Base-by-base conservation (phyloP, 305 asterid genomes). In the Galium porrigens region DNA sequence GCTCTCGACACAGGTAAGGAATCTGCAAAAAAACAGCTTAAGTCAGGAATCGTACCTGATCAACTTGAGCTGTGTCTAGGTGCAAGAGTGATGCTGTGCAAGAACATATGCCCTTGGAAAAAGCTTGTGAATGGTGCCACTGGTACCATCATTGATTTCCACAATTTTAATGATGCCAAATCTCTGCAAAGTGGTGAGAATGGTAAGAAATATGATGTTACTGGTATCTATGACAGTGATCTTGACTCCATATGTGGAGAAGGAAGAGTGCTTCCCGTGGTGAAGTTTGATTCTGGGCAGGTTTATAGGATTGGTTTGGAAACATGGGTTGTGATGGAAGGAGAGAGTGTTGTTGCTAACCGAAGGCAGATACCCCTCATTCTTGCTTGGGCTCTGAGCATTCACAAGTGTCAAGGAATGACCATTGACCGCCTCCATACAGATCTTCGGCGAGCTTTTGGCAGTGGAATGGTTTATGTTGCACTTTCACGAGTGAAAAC, bases 361-460 rank as follows among this genome's bases (percentile, higher is more conserved):
- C 73, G 94, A 46, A 77, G 61, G 74, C 96, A 89, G 78, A 70
- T 86, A 41, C 96, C 96, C 22, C 81, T 86, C 52, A 77, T 86
- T 49, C 74, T 89, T 65, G 78, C 95, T 25, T 89, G 95, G 96
- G 94, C 94, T 72, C 59, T 89, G 57, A 89, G 96, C 76, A 81
- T 89, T 68, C 96, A 86, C 76, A 86, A 86, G 71, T 86, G 90
- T 70, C 95, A 85, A 53, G 96, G 95, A 46, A 86, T 89, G 95
- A 83, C 85, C 61, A 70, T 89, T 7, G 85, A 85, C 62, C 79
- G 79, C 72, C 84, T 89, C 41, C 79, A 78, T 70, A 83, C 95
- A 7, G 81, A 86, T 70, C 76, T 85, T 12, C 68, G 75, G 2
- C 78, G 82, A n/a, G 88, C 80, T 72, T 85, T 89, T 67, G 91